Evolutionary conservation across 805 yeast genomes (phyloP).

Genomic region (Debaryomyces hansenii): DNA sequence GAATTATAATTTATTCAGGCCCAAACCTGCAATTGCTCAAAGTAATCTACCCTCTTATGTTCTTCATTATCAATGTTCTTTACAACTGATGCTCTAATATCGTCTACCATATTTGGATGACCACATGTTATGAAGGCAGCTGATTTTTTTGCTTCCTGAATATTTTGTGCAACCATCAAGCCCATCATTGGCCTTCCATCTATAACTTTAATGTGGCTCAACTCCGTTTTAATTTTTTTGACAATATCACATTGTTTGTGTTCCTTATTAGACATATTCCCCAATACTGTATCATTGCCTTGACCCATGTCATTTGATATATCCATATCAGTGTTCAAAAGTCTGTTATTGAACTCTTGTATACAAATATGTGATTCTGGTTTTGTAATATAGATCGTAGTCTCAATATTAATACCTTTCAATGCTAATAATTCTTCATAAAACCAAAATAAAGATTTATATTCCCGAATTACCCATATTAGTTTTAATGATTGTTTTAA

Average conservation of each 20-base stretch:
- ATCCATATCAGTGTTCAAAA: background rate
- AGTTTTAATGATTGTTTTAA: constrained; percentile 34
- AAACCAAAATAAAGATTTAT: constrained; percentile 51
- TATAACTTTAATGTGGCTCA: constrained; percentile 29
- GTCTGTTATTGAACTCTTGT: constrained; percentile 4
- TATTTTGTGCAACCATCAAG: constrained; percentile 28
- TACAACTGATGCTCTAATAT: constrained; percentile 36
- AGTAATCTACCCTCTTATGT: constrained; percentile 58
- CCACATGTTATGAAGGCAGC: constrained; percentile 34
- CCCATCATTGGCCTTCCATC: constrained; percentile 47
- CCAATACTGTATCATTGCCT: constrained; percentile 12
- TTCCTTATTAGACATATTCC: constrained; percentile 59
- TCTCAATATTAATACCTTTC: constrained; percentile 25
- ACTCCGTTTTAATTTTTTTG: constrained; percentile 5
- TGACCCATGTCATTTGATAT: background rate
- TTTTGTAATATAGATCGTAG: constrained; percentile 28
- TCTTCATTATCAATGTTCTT: constrained; percentile 30
- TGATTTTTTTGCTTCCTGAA: constrained; percentile 36
- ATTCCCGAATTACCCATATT: constrained; percentile 59
- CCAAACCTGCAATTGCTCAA: constrained; percentile 76
- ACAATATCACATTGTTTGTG: constrained; percentile 12
- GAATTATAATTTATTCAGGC: constrained; percentile 16
- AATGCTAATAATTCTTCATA: constrained; percentile 40
- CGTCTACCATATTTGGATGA: constrained; percentile 34
- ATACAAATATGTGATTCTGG: constrained; percentile 16